These are phyloP conservation scores for Scleroderma bovista DNA, from an alignment of 768 basidiomycete genomes.

Conservation along the genomic window DNA sequence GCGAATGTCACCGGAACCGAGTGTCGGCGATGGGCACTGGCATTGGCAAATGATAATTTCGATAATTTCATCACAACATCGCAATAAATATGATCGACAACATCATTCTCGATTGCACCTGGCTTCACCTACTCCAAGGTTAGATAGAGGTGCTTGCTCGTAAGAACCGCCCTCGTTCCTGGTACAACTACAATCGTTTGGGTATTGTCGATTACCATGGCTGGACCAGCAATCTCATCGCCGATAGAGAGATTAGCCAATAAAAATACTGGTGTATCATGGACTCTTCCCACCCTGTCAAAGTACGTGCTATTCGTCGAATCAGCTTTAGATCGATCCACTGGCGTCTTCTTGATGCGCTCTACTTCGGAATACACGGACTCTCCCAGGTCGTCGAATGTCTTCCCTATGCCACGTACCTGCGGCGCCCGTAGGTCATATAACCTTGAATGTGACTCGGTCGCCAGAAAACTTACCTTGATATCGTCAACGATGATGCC, in stretches of 20 bases:
- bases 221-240: constrained; percentile 74
- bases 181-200: constrained; percentile 92
- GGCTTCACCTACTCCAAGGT: constrained; percentile 29
- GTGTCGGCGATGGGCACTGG: no score
- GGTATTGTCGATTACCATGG: constrained; percentile 92
- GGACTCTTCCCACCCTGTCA: constrained; percentile 68
- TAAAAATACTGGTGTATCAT: constrained; percentile 75
- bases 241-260: constrained; percentile 63
- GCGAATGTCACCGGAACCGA: no score
- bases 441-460: background rate
- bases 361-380: constrained; percentile 75
- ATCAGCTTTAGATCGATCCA: constrained; percentile 41
- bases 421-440: constrained; percentile 18
- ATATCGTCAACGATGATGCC: constrained; percentile 85
- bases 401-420: constrained; percentile 90
- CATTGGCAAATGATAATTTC: no score
- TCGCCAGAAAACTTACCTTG: constrained; percentile 45
- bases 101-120: background rate
- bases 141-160: constrained; percentile 63
- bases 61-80: no score
- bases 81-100: no score
- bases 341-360: constrained; percentile 38
- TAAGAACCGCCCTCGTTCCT: constrained; percentile 57
- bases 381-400: constrained; percentile 73
- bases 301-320: constrained; percentile 72